phyloP scores from a whole-genome alignment of 441 rosid species.

The Isatis lusitanica region DNA sequence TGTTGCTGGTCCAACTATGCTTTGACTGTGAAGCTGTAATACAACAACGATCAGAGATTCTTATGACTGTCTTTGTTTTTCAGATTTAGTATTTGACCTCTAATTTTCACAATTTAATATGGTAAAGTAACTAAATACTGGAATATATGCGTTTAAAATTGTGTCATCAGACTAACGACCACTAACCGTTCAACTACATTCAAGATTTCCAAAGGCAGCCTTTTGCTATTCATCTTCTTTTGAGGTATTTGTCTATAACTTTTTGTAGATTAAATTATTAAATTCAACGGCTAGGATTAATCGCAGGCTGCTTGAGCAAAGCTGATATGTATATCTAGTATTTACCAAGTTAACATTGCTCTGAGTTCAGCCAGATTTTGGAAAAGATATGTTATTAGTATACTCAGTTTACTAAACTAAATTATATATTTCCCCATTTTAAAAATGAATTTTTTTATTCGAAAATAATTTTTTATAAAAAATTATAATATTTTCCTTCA shows the following conservation, averaged over 20 bases:
- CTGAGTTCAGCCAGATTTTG: background rate
- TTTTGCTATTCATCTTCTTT: slow-evolving; percentile 29
- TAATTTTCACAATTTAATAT: background rate
- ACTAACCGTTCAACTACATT: slow-evolving; percentile 32
- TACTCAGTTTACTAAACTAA: too few relatives aligned
- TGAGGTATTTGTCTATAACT: slow-evolving; percentile 3
- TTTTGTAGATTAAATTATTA: background rate
- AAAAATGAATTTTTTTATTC: too few relatives aligned
- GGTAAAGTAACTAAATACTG: background rate
- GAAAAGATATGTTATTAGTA: too few relatives aligned
- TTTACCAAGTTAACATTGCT: slow-evolving; percentile 1
- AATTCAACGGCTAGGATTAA: background rate
- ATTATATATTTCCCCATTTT: too few relatives aligned
- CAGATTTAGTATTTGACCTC: background rate
- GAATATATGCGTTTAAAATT: background rate
- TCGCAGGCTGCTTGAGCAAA: slow-evolving; percentile 21
- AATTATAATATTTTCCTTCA: too few relatives aligned
- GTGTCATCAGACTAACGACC: slow-evolving; percentile 10
- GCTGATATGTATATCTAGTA: too few relatives aligned
- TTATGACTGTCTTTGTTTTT: background rate
- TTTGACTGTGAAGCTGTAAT: slow-evolving; percentile 23
- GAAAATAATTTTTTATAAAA: too few relatives aligned
- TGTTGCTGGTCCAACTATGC: slow-evolving; percentile 22
- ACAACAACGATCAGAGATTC: slow-evolving; percentile 12
- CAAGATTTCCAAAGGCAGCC: slow-evolving; percentile 28